phyloP scores from a whole-genome alignment of 345 rosid species.

The Rhodomyrtus tomentosa region DNA sequence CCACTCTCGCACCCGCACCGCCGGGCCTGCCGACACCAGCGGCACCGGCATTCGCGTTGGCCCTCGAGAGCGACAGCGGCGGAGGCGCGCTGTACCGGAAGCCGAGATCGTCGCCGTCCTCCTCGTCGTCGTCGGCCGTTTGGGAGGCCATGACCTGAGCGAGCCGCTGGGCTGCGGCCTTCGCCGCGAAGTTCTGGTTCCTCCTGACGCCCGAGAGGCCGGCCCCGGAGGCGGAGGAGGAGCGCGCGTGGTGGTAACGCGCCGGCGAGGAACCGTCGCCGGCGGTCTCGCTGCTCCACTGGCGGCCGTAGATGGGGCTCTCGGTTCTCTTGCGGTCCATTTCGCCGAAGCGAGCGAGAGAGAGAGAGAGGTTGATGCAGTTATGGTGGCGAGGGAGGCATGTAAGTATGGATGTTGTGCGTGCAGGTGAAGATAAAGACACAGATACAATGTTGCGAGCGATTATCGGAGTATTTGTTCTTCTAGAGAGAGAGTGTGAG shows the following conservation, averaged over 20 bases:
- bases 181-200: constrained; percentile 89
- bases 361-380: background rate
- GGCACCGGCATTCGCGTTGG: constrained; percentile 10
- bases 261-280: constrained; percentile 57
- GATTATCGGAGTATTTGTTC: background rate
- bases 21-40: constrained; percentile 13
- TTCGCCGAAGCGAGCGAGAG: background rate
- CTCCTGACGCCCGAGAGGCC: constrained; percentile 75
- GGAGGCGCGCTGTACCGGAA: constrained; percentile 88
- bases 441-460: background rate
- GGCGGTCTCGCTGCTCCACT: constrained; percentile 59
- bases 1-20: constrained; percentile 25
- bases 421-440: background rate
- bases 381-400: background rate
- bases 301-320: constrained; percentile 64
- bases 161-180: constrained; percentile 93
- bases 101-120: constrained; percentile 56
- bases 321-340: constrained; percentile 77
- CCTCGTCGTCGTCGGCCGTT: constrained; percentile 73
- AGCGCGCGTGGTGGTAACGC: constrained; percentile 53
- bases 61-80: constrained; percentile 52
- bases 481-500: background rate
- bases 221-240: constrained; percentile 43
- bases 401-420: background rate
- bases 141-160: constrained; percentile 99